A percentile compares a stretch with the other conserved stretches of the same genome.
Conservation (phyloP, 2,329 filamentous ascomycete species). For the Pseudogymnoascus pannorum region DNA sequence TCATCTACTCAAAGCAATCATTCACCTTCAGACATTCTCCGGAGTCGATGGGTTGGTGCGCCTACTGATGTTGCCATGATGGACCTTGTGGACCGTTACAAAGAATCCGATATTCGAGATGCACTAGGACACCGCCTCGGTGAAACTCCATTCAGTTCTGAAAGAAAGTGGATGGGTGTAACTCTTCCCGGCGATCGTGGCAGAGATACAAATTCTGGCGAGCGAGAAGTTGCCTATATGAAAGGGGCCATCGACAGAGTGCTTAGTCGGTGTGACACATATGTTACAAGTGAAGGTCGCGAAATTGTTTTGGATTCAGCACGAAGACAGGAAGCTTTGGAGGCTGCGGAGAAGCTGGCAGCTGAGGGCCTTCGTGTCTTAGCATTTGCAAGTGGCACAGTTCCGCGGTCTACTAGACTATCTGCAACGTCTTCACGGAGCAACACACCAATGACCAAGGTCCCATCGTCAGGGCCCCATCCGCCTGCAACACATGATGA, state of each 20-base stretch:
- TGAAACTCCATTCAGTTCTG: constrained; percentile 93
- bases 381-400: constrained; percentile 81
- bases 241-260: constrained; percentile 91
- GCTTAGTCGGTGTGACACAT: constrained; percentile 80
- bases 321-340: constrained; percentile 64
- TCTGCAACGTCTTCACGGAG: constrained; percentile 37
- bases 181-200: constrained; percentile 49
- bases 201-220: constrained; percentile 29
- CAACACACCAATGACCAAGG: constrained; percentile 40
- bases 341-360: constrained; percentile 81
- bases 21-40: constrained; percentile 49
- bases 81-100: constrained; percentile 83
- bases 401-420: constrained; percentile 39
- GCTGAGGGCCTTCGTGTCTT: constrained; percentile 83
- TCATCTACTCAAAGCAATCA: constrained; percentile 68
- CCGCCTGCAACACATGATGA: constrained; percentile 43
- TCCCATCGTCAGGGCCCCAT: constrained; percentile 17
- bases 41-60: constrained; percentile 92
- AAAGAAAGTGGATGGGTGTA: constrained; percentile 99
- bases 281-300: constrained; percentile 75
- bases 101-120: constrained; percentile 84
- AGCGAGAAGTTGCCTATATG: constrained; percentile 82
- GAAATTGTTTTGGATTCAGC: constrained; percentile 78
- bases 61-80: constrained; percentile 97
- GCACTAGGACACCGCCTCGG: constrained; percentile 73